A percentile compares a stretch with the other conserved stretches of the same genome.
Conservation (phyloP, 129 eudicot species). For the Calendula officinalis region DNA sequence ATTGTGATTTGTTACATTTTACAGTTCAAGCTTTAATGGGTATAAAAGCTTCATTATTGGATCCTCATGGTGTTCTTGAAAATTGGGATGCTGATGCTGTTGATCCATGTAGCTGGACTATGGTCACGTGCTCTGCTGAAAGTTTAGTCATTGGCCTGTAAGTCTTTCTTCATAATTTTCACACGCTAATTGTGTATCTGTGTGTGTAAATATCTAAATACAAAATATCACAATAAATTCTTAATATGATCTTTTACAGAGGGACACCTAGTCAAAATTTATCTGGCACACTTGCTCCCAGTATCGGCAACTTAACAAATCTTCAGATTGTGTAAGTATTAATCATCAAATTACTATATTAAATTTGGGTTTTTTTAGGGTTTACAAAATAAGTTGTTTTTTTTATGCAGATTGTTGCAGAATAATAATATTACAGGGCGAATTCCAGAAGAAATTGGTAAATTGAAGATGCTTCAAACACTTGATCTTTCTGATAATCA, state of each 20-base stretch:
- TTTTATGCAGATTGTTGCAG: conserved; percentile 67
- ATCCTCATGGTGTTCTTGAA: conserved; percentile 90
- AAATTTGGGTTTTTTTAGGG: not conserved
- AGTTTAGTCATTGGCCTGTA: conserved; percentile 87
- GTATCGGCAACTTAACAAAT: conserved; percentile 91
- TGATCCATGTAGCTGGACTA: conserved; percentile 97
- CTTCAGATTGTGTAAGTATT: conserved; percentile 71
- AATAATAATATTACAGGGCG: conserved; percentile 76
- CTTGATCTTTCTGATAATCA: conserved; percentile 86
- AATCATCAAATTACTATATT: not conserved
- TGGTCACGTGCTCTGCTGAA: conserved; percentile 86
- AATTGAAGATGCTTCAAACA: conserved; percentile 66
- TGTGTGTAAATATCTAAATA: conserved; percentile 15
- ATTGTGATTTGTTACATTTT: conserved; percentile 14
- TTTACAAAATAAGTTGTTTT: not conserved
- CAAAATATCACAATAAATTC: not conserved
- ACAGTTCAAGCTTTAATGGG: conserved; percentile 97
- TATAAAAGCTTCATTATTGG: conserved; percentile 66
- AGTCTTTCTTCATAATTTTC: conserved; percentile 32
- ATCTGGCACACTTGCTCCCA: conserved; percentile 78
- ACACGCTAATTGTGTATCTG: conserved; percentile 12
- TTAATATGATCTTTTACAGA: conserved; percentile 37
- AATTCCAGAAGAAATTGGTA: conserved; percentile 72
- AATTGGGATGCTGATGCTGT: conserved; percentile 95
- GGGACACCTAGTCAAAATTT: conserved; percentile 90